phyloP scores from a whole-genome alignment of 495 filamentous ascomycete genomes.

The Lophium mytilinum region DNA sequence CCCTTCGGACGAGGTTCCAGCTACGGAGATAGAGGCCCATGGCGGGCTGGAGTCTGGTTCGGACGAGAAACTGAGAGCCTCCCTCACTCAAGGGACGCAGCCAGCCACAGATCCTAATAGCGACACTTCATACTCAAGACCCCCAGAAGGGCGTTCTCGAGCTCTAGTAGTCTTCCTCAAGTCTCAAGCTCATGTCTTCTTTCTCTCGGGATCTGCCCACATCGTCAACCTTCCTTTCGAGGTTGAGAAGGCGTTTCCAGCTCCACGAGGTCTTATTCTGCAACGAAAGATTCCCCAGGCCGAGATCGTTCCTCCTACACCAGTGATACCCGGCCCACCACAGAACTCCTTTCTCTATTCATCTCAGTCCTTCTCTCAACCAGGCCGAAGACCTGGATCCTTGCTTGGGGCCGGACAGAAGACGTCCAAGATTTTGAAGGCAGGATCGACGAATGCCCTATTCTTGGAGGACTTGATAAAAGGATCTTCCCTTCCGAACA shows the following conservation, averaged over 20 bases:
- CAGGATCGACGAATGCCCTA: constrained; percentile 3
- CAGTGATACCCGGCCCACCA: constrained; percentile 43
- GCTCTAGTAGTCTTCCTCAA: constrained; percentile 88
- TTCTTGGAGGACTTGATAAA: constrained; percentile 21
- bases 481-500: constrained; percentile 1
- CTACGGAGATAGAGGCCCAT: neutral
- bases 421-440: constrained; percentile 5
- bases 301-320: constrained; percentile 26
- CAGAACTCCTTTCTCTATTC: constrained; percentile 72
- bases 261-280: constrained; percentile 72
- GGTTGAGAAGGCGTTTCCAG: constrained; percentile 77
- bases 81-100: constrained; percentile 12
- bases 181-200: constrained; percentile 87
- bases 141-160: constrained; percentile 37
- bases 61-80: constrained; percentile 9
- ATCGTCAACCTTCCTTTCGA: constrained; percentile 91
- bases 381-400: constrained; percentile 8
- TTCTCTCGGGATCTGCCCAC: constrained; percentile 80
- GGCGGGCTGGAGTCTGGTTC: neutral
- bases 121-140: neutral
- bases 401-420: constrained; percentile 5
- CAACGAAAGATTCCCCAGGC: constrained; percentile 56
- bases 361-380: constrained; percentile 22
- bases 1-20: constrained; percentile 37
- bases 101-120: constrained; percentile 16